Percentiles rank a stretch among this genome's conserved stretches.
phyloP scores from a whole-genome alignment of 2,329 filamentous ascomycete species.

The Hypoxylon sp. region DNA sequence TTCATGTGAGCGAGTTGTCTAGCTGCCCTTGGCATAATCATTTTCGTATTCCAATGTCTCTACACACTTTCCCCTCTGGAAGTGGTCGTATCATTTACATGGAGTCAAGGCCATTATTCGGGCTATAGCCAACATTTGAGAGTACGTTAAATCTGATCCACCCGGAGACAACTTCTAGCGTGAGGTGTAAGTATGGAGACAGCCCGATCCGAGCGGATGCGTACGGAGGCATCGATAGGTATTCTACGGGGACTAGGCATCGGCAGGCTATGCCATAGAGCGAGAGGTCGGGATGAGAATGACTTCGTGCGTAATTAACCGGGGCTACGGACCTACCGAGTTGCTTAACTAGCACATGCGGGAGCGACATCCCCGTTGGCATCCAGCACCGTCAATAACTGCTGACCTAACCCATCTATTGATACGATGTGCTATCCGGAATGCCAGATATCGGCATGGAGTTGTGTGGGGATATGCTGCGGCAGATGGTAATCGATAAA shows the following conservation, averaged over 20 bases:
- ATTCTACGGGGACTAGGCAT: not conserved
- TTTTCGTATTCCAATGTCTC: not conserved
- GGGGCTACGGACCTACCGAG: conserved; percentile 9
- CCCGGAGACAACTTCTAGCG: not conserved
- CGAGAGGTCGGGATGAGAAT: conserved; percentile 21
- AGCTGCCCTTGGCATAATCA: not conserved
- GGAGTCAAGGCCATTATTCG: not conserved
- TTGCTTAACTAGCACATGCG: conserved; percentile 1
- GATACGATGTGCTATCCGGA: conserved; percentile 1
- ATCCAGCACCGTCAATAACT: conserved; percentile 4
- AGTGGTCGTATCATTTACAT: not conserved
- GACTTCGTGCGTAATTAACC: conserved; percentile 24
- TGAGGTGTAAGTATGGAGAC: not conserved
- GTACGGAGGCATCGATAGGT: conserved; percentile 1
- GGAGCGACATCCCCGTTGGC: conserved; percentile 7
- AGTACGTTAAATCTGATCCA: not conserved
- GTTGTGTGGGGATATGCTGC: conserved; percentile 7
- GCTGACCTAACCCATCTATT: conserved; percentile 10
- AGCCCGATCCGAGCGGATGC: not conserved
- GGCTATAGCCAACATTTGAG: not conserved
- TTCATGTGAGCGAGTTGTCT: not conserved
- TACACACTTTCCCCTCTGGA: not conserved
- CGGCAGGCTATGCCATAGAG: not conserved
- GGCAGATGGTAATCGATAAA: conserved; percentile 21
- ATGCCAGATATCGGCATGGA: conserved; percentile 9